Evolutionary conservation across 2,329 filamentous ascomycete species (phyloP).

Genomic region (Calonectria fujianensis): DNA sequence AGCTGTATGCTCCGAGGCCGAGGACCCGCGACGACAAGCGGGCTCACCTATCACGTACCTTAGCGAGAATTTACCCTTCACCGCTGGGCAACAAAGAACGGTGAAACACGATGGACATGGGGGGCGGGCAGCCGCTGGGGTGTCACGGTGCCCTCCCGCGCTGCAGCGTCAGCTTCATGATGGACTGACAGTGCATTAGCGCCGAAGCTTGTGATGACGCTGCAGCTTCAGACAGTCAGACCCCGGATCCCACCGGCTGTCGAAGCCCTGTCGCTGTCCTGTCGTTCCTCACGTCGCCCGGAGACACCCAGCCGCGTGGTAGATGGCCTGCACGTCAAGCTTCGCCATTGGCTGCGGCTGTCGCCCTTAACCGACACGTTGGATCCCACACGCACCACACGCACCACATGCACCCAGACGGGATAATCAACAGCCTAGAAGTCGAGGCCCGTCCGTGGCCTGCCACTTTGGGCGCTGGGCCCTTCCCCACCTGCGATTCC

Average conservation of each 20-base stretch:
- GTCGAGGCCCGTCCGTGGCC: not conserved
- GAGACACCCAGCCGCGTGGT: conserved; percentile 24
- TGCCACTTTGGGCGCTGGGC: not conserved
- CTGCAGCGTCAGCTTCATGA: conserved; percentile 6
- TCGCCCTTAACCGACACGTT: conserved; percentile 11
- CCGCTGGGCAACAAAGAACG: conserved; percentile 27
- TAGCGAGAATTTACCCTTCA: conserved; percentile 12
- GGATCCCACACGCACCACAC: conserved; percentile 8
- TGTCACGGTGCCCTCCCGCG: conserved; percentile 16
- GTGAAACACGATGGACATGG: conserved; percentile 14
- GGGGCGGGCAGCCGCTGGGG: conserved; percentile 8
- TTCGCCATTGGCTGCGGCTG: not conserved
- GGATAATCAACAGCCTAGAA: not conserved
- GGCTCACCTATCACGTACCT: conserved; percentile 22
- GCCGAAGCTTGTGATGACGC: conserved; percentile 1
- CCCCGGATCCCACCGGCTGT: conserved; percentile 11
- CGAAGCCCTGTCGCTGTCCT: not conserved
- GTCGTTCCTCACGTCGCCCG: conserved; percentile 22
- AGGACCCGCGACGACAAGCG: conserved; percentile 16
- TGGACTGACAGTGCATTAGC: conserved; percentile 24
- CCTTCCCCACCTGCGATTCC: conserved; percentile 1
- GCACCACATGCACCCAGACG: too few species aligned
- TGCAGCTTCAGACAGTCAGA: conserved; percentile 3
- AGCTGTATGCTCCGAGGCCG: not conserved
- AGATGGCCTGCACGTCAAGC: conserved; percentile 11